Evolutionary conservation across 257 asterid genomes (phyloP).

Genomic region (Solanum okadae): DNA sequence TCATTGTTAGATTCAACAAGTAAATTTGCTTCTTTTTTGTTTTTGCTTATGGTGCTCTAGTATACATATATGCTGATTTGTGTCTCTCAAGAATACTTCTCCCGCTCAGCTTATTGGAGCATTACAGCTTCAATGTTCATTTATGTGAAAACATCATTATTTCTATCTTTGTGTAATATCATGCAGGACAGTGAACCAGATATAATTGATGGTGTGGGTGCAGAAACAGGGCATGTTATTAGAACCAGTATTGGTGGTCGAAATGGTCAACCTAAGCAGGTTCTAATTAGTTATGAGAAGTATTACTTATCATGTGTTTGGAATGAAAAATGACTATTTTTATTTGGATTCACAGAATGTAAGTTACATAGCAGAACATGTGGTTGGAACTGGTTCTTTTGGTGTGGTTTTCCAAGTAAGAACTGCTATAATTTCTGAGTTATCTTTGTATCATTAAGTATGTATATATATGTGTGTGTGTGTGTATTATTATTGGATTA

Average conservation of each 20-base stretch:
- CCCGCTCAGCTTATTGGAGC: background rate
- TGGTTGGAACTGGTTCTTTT: slow-evolving; percentile 95
- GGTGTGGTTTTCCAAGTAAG: slow-evolving; percentile 95
- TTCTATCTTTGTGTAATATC: background rate
- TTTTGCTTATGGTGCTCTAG: background rate
- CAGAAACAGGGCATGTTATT: slow-evolving; percentile 89
- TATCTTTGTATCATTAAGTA: background rate
- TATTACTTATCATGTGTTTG: slow-evolving; percentile 11
- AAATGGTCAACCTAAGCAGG: slow-evolving; percentile 94
- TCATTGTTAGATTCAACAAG: background rate
- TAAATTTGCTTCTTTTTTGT: background rate
- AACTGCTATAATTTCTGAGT: slow-evolving; percentile 1
- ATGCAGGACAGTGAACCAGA: slow-evolving; percentile 97
- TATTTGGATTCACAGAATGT: slow-evolving; percentile 50
- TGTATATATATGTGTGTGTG: background rate
- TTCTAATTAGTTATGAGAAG: slow-evolving; percentile 14
- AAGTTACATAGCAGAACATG: slow-evolving; percentile 94
- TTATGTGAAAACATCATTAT: slow-evolving; percentile 1
- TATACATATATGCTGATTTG: background rate
- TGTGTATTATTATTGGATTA: background rate
- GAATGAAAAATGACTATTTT: slow-evolving; percentile 5
- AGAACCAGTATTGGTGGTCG: slow-evolving; percentile 85
- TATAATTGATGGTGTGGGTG: slow-evolving; percentile 85
- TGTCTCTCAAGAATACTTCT: background rate
- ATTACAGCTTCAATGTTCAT: background rate